Percentiles rank a stretch among this genome's conserved stretches.
These are phyloP conservation scores for Baorangia bicolor DNA, from an alignment of 768 basidiomycete species.

Conservation along the genomic window DNA sequence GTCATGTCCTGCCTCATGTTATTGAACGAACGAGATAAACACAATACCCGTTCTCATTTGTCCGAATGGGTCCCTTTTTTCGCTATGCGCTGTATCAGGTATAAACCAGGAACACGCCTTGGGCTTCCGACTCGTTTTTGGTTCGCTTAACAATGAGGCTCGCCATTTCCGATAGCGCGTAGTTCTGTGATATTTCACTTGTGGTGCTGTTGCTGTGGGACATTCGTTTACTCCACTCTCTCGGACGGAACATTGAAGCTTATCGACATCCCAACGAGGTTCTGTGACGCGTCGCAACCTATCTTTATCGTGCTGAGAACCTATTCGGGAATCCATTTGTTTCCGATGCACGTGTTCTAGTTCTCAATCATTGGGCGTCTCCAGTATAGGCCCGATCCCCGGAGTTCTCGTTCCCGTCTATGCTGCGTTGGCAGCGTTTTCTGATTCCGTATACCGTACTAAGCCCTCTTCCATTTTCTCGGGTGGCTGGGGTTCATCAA, in stretches of 20 bases:
- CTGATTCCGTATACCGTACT: not conserved
- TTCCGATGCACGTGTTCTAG: not conserved
- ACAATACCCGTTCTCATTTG: too few species aligned
- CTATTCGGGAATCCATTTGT: not conserved
- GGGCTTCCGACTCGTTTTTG: not conserved
- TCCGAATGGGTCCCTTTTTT: not conserved
- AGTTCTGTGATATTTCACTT: not conserved
- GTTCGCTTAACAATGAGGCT: not conserved
- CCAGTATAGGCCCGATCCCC: not conserved
- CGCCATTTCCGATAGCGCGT: not conserved
- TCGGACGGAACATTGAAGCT: conserved; percentile 11
- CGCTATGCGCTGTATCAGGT: not conserved
- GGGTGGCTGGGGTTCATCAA: not conserved
- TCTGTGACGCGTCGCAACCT: not conserved
- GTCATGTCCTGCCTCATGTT: not conserved
- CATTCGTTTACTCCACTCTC: not conserved
- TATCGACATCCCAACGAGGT: conserved; percentile 3
- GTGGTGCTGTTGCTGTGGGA: not conserved
- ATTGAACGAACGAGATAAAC: not conserved
- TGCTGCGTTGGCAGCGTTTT: not conserved
- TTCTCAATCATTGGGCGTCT: not conserved
- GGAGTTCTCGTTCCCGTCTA: not conserved
- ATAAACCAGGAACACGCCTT: not conserved
- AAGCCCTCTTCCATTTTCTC: conserved; percentile 10
- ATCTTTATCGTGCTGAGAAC: not conserved